Conservation (phyloP, 352 stramenopile species). For the Thalassiosira allenii region DNA sequence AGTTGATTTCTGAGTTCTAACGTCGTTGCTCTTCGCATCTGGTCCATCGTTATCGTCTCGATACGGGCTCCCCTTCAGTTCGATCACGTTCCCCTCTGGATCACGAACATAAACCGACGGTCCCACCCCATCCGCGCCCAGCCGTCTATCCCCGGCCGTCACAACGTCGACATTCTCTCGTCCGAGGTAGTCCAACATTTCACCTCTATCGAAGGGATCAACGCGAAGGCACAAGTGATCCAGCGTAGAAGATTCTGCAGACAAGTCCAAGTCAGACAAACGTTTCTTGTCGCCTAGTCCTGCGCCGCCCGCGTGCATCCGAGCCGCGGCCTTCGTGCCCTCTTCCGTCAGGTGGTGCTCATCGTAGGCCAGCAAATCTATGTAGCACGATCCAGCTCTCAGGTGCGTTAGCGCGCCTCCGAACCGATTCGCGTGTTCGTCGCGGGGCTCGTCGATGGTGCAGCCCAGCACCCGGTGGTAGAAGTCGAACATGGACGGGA, state of each 20-base stretch:
- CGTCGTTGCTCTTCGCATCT: neutral
- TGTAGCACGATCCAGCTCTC: constrained; percentile 49
- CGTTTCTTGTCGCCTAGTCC: neutral
- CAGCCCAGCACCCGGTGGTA: constrained; percentile 56
- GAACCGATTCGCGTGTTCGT: constrained; percentile 53
- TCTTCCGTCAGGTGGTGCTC: constrained; percentile 34
- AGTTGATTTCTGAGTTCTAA: neutral
- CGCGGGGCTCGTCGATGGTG: constrained; percentile 42
- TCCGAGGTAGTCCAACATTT: constrained; percentile 35
- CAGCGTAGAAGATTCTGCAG: constrained; percentile 35
- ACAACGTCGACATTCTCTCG: constrained; percentile 38
- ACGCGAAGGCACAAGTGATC: constrained; percentile 61
- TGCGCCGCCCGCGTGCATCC: constrained; percentile 35
- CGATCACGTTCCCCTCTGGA: constrained; percentile 62
- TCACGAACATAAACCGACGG: constrained; percentile 57
- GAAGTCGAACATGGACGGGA: constrained; percentile 59
- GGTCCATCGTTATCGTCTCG: neutral
- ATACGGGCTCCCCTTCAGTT: constrained; percentile 46
- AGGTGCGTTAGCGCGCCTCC: constrained; percentile 58
- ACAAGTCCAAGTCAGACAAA: constrained; percentile 43
- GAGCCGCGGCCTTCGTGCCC: constrained; percentile 17
- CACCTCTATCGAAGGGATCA: constrained; percentile 50
- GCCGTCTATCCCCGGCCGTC: constrained; percentile 21
- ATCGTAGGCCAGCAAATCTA: constrained; percentile 61
- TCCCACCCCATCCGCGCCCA: constrained; percentile 58